Evolutionary conservation across 192 early-diverging fungal species (phyloP).

Genomic region (Helicostylum pulchrum): DNA sequence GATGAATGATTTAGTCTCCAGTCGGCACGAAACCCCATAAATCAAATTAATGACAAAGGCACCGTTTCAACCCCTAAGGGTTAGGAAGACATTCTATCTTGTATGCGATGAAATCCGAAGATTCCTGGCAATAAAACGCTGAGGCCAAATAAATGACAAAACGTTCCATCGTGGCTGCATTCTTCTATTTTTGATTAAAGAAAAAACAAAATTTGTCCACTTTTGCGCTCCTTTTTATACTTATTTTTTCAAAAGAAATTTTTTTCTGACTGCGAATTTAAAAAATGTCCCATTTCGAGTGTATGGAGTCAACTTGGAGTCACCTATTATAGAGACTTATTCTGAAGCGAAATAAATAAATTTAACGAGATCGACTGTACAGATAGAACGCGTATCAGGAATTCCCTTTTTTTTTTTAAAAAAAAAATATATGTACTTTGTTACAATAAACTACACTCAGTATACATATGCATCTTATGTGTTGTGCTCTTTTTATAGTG

Average conservation of each 20-base stretch:
- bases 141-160: conserved; percentile 16
- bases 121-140: conserved; percentile 33
- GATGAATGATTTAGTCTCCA: conserved; percentile 12
- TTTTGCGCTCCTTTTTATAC: neutral
- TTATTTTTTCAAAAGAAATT: neutral
- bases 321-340: too few relatives aligned
- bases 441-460: too few relatives aligned
- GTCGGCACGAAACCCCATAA: conserved; percentile 24
- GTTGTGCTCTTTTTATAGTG: too few relatives aligned
- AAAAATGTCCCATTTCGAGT: too few relatives aligned
- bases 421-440: too few relatives aligned
- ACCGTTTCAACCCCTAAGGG: conserved; percentile 15
- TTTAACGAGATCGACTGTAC: neutral
- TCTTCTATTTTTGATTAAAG: conserved; percentile 22
- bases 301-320: too few relatives aligned
- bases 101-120: conserved; percentile 22
- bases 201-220: conserved; percentile 1
- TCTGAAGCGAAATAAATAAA: neutral
- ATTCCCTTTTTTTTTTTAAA: too few relatives aligned
- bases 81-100: conserved; percentile 17
- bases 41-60: conserved; percentile 23
- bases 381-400: too few relatives aligned
- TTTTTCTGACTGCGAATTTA: neutral
- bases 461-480: too few relatives aligned
- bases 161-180: conserved; percentile 32